Base-by-base conservation (phyloP, 495 filamentous ascomycete species). In the Lichina pygmaea region DNA sequence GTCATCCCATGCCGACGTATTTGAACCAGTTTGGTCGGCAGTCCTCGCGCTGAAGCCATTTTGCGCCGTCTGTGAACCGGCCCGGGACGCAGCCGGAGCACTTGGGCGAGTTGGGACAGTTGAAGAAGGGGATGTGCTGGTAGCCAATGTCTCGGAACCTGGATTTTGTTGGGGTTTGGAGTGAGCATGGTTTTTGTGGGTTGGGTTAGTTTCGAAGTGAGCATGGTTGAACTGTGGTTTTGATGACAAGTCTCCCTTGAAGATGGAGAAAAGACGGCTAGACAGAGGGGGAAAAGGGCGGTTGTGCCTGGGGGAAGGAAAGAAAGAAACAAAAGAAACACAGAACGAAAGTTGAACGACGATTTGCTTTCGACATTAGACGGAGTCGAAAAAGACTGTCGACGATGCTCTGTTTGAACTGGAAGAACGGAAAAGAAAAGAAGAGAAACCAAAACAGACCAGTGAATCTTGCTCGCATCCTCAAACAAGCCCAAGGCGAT, bases 101-200 rank as follows among this genome's bases (percentile, higher is more conserved):
- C 58, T 95, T 94, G 33, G 83, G 82, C 15, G 79, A 86, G 60
- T 89, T 93, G 46, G 91, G 91, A 58, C 91, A 99, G 61, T 95
- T 95, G 67, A 86, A 91, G 65, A 89, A 99, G 30, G 91, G 91
- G 42, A 95, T 91, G 54, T 99, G 91, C 53, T 91, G 82, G 61
- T 99, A 99, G 46, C 91, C 91, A 50, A 99, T 94, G 58, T 99
- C 91, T 37, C 86, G 82, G 75, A 99, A 99, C 86, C 86, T 94
- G 8, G n/a, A 30, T 24, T 11, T 48, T 10, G 44, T 12, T 6
- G 31, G 42, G 12, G 16, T 24, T 24, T 4, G 24, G 24, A 24
- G 24, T 24, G 24, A 24, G 24, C 24, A 2, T 24, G 24, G 4
- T 1, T 24, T 24, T 24, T 24, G 24, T 24, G 24, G 24, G 24